Conservation (phyloP, 2,329 filamentous ascomycete species). For the Exophiala lecanii-corni region DNA sequence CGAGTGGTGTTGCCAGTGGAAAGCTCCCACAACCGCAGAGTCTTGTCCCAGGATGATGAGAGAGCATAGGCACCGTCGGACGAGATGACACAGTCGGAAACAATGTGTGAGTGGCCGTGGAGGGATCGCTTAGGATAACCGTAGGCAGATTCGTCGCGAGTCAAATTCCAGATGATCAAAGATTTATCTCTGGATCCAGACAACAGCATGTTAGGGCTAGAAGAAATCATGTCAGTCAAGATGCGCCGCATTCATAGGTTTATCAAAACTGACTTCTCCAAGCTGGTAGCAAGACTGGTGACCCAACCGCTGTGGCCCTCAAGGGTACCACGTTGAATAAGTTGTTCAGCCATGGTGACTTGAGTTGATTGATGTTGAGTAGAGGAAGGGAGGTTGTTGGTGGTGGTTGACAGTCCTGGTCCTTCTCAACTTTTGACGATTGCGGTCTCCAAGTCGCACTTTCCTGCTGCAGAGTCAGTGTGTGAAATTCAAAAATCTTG, state of each 20-base stretch:
- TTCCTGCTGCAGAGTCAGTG: not conserved
- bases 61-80: slow-evolving; percentile 99
- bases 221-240: slow-evolving; percentile 33
- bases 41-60: slow-evolving; percentile 99
- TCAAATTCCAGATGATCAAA: slow-evolving; percentile 99
- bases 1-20: slow-evolving; percentile 94
- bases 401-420: too few species aligned
- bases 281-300: slow-evolving; percentile 94
- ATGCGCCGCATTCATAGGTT: slow-evolving; percentile 23
- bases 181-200: slow-evolving; percentile 97
- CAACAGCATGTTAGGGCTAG: slow-evolving; percentile 97
- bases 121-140: slow-evolving; percentile 99
- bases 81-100: slow-evolving; percentile 99
- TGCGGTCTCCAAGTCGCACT: not conserved
- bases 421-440: too few species aligned
- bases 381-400: not conserved
- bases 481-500: not conserved
- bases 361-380: slow-evolving; percentile 4
- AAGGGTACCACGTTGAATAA: slow-evolving; percentile 94
- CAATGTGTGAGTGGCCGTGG: slow-evolving; percentile 98
- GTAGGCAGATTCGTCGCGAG: slow-evolving; percentile 96
- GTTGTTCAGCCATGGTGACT: slow-evolving; percentile 76
- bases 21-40: slow-evolving; percentile 98
- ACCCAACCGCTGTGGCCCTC: slow-evolving; percentile 99
- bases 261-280: slow-evolving; percentile 77